Evolutionary conservation across 495 filamentous ascomycete genomes (phyloP), one percentile per base, ranked within the genome.

Genomic region (Tuber aestivum): DNA sequence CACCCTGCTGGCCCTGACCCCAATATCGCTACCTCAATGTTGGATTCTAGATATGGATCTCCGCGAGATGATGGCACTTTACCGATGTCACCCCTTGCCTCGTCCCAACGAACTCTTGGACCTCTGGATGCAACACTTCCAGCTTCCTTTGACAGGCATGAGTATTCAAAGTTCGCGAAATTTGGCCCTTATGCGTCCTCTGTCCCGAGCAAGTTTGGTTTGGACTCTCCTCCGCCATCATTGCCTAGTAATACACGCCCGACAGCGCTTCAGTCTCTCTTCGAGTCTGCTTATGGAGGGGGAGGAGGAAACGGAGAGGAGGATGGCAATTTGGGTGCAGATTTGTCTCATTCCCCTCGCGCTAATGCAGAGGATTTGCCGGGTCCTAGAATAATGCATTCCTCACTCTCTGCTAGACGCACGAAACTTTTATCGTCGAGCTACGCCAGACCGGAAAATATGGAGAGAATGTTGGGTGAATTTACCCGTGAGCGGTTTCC

Each of bases 101-200:
- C 84, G 89, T 85, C 87, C 94, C 65, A 96, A 89, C 69, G 93
- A 42, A 83, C 82, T 37, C 74, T 83, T 35, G 82, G 82, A 8
- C 82, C 82, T 37, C 88, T 97, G 32, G 95, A 99, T 86, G 96
- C 94, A 10, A 93, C 93, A 3, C 89, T 99, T 38, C 95, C 95
- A 14, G 94, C 93, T 18, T 98, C 95, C 1, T 97, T 99, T 82
- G 96, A 98, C 83, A 97, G 93, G 81, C 94, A 98, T 79, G 95
- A 95, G 68, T 93, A 97, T 32, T 97, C 94, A 9, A 92, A 93
- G 81, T 92, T 92, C 73, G 95, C 95, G 38, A 89, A 94, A 71
- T 92, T 94, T 82, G 96, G 93, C 1, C 93, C 95, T 0, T 93
- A 96, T 79, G 95, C 95, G 20, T 92, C 95, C 12, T 98, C 95